A percentile compares a stretch with the other conserved stretches of the same genome.
These are phyloP conservation scores for Eutrema heterophyllum DNA, from an alignment of 345 rosid genomes.

Conservation along the genomic window DNA sequence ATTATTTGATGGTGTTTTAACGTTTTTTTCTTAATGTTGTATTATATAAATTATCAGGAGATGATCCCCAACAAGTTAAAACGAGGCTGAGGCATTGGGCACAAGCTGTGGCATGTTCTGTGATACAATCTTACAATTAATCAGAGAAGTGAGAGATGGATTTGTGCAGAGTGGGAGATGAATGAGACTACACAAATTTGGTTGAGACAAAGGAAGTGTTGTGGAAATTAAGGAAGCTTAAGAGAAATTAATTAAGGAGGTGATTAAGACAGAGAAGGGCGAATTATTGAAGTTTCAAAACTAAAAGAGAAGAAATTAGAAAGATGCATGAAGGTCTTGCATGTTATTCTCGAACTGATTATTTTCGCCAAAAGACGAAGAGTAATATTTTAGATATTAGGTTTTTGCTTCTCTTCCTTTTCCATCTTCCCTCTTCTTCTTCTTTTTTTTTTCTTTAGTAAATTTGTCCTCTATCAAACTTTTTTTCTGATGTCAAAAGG, in stretches of 20 bases:
- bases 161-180: constrained; percentile 13
- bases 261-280: not conserved
- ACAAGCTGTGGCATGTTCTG: constrained; percentile 65
- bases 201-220: not conserved
- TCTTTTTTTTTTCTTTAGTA: not conserved
- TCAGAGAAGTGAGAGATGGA: constrained; percentile 5
- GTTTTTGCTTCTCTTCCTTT: not conserved
- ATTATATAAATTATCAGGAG: constrained; percentile 37
- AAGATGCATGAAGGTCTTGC: constrained; percentile 15
- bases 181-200: not conserved
- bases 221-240: not conserved
- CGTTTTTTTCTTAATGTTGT: not conserved
- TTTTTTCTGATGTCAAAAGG: not conserved
- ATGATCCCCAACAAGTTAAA: constrained; percentile 57
- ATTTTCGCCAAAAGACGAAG: not conserved
- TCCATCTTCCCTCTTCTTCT: not conserved
- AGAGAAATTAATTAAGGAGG: constrained; percentile 3
- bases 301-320: not conserved
- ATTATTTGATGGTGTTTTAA: not conserved
- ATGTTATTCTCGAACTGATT: not conserved
- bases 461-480: not conserved
- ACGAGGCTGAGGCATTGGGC: constrained; percentile 65
- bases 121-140: constrained; percentile 36
- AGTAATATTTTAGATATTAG: not conserved
- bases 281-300: not conserved